Evolutionary conservation across 108 stramenopile genomes (phyloP), one percentile per base, ranked within the genome.

Genomic region (Pseudonitzschia delicatissima): DNA sequence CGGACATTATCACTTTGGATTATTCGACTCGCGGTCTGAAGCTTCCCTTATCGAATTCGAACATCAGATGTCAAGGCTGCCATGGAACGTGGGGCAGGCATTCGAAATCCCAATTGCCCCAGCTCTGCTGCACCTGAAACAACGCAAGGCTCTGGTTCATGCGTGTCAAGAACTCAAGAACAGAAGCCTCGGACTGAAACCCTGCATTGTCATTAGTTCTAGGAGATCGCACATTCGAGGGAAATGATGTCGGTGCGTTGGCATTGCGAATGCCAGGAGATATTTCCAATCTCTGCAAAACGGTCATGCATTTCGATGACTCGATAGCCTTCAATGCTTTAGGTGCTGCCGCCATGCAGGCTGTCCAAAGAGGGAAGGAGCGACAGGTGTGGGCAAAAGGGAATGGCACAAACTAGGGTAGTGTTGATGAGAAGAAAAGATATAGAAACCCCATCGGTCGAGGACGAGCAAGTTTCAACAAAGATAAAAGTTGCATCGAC

Each of bases 71-170:
- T 87, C 4, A 45, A 71, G 44, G 81, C 78, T 28, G 68, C 72
- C 0, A 27, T 74, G 13, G 77, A 71, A 23, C 80, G 83, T 1
- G 76, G 77, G 2, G 77, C 77, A 13, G n/a, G 71, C 80, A 3
- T 84, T 91, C 42, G 89, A 91, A 72, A 69, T 91, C 39, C 69
- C 63, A 18, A 82, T 85, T 48, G 86, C 82, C 3, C 76, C 89
- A 9, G 89, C 89, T 48, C 50, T 91, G 44, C 47, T 86, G 1
- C 73, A 87, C 48, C 45, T 65, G 31, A 82, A 82, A 39, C 74
- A 73, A 27, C 76, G 86, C 23, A 80, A 82, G 48, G 75, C 74
- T 5, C 71, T 87, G 11, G 57, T 91, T 27, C 86, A 82, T 9
- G 63, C 86, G 0, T 71, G 80, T 23, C 70, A 80, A 32, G 84